Conservation (phyloP, 352 stramenopile genomes). For the Pythium plurisporium region DNA sequence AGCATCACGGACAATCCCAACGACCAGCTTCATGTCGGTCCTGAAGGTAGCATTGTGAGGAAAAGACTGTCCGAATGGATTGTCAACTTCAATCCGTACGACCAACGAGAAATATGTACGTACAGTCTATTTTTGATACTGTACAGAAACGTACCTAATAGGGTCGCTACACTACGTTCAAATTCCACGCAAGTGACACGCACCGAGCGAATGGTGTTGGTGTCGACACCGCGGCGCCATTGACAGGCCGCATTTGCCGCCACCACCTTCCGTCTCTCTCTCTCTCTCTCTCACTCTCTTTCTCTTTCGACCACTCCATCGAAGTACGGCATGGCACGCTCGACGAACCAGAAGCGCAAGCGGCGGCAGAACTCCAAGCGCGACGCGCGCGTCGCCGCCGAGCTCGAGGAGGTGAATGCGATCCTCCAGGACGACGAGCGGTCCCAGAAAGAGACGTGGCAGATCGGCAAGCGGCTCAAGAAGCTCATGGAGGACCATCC, state of each 20-base stretch:
- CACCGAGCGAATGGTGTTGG: constrained; percentile 15
- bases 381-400: constrained; percentile 15
- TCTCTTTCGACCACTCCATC: neutral
- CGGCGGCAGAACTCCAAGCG: constrained; percentile 12
- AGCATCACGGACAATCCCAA: too few relatives aligned
- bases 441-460: constrained; percentile 64
- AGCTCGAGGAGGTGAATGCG: constrained; percentile 32
- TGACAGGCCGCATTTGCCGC: neutral
- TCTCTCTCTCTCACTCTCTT: constrained; percentile 5
- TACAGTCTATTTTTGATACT: too few relatives aligned
- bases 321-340: constrained; percentile 12
- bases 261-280: neutral
- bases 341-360: constrained; percentile 22
- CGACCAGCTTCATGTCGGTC: too few relatives aligned
- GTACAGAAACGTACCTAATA: neutral
- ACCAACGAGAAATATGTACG: too few relatives aligned
- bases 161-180: neutral
- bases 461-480: constrained; percentile 84
- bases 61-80: too few relatives aligned
- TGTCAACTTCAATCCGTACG: too few relatives aligned
- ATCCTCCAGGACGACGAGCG: constrained; percentile 33
- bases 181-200: constrained; percentile 2
- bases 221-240: neutral
- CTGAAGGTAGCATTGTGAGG: too few relatives aligned
- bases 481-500: constrained; percentile 63